These are phyloP conservation scores for Naganishia randhawae DNA, from an alignment of 768 basidiomycete species.

Conservation along the genomic window DNA sequence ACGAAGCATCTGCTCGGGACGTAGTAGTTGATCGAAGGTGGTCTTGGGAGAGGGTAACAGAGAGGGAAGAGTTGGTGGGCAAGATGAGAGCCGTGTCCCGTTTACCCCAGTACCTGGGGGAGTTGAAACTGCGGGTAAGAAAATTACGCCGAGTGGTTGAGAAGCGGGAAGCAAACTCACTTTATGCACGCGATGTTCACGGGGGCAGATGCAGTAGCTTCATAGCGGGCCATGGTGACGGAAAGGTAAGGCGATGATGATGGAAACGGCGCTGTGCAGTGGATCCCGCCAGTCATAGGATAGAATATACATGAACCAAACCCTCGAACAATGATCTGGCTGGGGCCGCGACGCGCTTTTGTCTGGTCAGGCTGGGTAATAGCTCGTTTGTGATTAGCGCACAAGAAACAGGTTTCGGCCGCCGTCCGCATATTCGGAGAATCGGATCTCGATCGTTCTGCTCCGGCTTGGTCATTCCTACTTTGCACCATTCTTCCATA, in stretches of 20 bases:
- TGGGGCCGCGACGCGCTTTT: neutral
- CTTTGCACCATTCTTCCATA: neutral
- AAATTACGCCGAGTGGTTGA: neutral
- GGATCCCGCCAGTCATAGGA: no score
- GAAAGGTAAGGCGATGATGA: no score
- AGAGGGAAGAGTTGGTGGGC: conserved; percentile 97
- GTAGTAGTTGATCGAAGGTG: conserved; percentile 91
- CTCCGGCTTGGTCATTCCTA: conserved; percentile 1
- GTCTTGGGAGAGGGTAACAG: conserved; percentile 93
- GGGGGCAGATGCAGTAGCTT: conserved; percentile 86
- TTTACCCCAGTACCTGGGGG: conserved; percentile 94
- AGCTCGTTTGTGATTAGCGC: neutral
- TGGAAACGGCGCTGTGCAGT: no score
- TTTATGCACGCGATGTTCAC: conserved; percentile 99
- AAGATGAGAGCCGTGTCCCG: conserved; percentile 90
- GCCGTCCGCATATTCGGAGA: neutral
- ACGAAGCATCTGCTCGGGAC: conserved; percentile 73
- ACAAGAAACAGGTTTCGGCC: neutral
- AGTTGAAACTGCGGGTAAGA: neutral
- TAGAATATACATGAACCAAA: neutral
- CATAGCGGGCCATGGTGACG: conserved; percentile 48
- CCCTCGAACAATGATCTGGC: neutral
- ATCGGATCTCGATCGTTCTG: neutral
- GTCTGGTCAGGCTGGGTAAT: neutral
- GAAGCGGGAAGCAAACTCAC: conserved; percentile 54